Base-by-base conservation (phyloP, 148 eudicot species). In the Diospyros kaki region DNA sequence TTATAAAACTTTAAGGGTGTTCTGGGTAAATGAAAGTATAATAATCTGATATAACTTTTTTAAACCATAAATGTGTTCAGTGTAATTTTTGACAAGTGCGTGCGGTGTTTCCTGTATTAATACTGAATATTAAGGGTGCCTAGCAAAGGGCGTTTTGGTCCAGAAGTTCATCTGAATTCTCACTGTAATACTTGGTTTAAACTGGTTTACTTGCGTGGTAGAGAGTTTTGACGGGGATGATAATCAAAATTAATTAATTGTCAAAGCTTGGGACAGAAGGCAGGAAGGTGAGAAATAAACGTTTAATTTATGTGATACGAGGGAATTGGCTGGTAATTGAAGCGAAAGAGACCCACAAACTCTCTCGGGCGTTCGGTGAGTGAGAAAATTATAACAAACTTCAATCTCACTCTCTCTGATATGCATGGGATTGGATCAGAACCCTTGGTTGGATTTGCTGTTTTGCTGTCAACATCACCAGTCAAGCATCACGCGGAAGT, bases 401-500 rank as follows among this genome's bases (percentile, higher is more conserved):
- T 78, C 45, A 78, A 78, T 78, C 72, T 65, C 76, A 78, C 81
- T 78, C 80, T 44, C n/a, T 28, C 28, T 28, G 28, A 28, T 0
- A 28, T 0, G 28, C 28, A 28, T 28, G 28, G 28, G 28, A 28
- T 28, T 66, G 41, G 15, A 39, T 4, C 65, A 48, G 6, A 4
- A 48, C 52, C 52, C 52, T 48, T 8, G 4, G 8, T 4, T 8
- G 4, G 8, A 48, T 48, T 48, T 51, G 28, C 28, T 28, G 66
- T 28, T 28, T 62, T 7, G 9, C 66, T 62, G 3, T 62, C 39
- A 2, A 62, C 66, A 62, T 62, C 66, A 44, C 69, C 52, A 66
- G 15, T 52, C 69, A 66, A 5, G 69, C 69, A 43, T 66, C 28
- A 4, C 15, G 14, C 4, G 4, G 38, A 0, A 41, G 68, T 64